Evolutionary conservation across 768 basidiomycete genomes (phyloP).

Genomic region (button mushroom (Agaricus bisporus)): DNA sequence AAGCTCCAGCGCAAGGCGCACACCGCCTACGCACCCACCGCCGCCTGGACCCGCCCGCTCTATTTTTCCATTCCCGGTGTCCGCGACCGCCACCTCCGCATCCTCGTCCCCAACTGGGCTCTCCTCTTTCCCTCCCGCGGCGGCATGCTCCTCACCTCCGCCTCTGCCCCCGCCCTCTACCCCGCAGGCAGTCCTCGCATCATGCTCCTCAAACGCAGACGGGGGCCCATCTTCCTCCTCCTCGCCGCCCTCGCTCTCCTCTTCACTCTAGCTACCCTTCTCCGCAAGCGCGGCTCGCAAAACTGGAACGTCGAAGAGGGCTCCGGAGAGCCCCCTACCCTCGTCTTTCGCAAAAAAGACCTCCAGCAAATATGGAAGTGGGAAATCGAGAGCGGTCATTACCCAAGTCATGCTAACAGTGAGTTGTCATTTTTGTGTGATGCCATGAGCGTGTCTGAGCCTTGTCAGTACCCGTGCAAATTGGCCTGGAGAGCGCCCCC

Average conservation of each 20-base stretch:
- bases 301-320: conserved; percentile 24
- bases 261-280: conserved; percentile 31
- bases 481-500: conserved; percentile 50
- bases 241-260: conserved; percentile 46
- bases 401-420: conserved; percentile 70
- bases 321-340: conserved; percentile 50
- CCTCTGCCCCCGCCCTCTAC: neutral
- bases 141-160: conserved; percentile 5
- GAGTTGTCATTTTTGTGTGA: conserved; percentile 23
- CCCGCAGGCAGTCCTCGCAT: conserved; percentile 26
- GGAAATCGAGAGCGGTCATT: conserved; percentile 89
- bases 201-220: conserved; percentile 32
- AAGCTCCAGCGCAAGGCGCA: conserved; percentile 28
- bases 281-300: conserved; percentile 11
- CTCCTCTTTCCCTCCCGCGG: conserved; percentile 30
- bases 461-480: conserved; percentile 55
- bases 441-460: neutral
- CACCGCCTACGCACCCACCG: conserved; percentile 19
- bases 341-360: conserved; percentile 66
- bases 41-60: conserved; percentile 48
- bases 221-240: conserved; percentile 49
- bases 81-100: conserved; percentile 48
- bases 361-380: conserved; percentile 87
- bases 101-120: conserved; percentile 49
- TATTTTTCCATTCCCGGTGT: conserved; percentile 56